These are phyloP conservation scores for Passiflora organensis DNA, from an alignment of 345 rosid species.

Conservation along the genomic window DNA sequence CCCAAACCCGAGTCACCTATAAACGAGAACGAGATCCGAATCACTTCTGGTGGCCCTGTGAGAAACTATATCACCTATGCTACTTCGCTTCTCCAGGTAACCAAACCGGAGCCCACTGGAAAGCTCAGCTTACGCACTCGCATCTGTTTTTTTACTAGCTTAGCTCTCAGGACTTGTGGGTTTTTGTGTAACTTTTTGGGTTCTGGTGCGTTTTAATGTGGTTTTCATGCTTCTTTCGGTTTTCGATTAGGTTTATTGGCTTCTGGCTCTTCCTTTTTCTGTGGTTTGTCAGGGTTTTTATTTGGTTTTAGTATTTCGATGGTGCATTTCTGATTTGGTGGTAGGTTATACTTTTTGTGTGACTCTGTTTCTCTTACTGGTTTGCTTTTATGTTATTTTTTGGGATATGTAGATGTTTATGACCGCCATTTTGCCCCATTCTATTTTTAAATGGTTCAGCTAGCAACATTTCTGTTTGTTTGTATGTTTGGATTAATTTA, in stretches of 20 bases:
- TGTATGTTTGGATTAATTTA: no score
- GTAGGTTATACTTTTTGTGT: no score
- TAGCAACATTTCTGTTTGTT: no score
- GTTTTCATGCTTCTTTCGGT: background rate
- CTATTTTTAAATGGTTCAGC: no score
- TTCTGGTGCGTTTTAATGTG: background rate
- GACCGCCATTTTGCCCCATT: no score
- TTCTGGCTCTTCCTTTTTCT: no score
- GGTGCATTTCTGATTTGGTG: background rate
- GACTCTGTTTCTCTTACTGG: no score
- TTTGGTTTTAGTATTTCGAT: background rate
- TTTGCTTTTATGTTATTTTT: no score
- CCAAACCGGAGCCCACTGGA: background rate
- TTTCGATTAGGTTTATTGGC: no score
- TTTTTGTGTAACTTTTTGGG: background rate
- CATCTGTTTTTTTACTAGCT: background rate
- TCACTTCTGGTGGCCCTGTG: conserved; percentile 77
- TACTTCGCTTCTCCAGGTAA: conserved; percentile 72
- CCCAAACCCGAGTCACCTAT: conserved; percentile 63
- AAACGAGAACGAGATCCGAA: conserved; percentile 90
- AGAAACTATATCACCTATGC: conserved; percentile 89
- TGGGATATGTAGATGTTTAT: no score
- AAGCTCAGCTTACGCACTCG: background rate
- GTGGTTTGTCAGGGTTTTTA: no score
- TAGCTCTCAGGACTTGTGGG: background rate